Base-by-base conservation (phyloP, 164 flowering plant genomes). In the Nelumbo lutea region DNA sequence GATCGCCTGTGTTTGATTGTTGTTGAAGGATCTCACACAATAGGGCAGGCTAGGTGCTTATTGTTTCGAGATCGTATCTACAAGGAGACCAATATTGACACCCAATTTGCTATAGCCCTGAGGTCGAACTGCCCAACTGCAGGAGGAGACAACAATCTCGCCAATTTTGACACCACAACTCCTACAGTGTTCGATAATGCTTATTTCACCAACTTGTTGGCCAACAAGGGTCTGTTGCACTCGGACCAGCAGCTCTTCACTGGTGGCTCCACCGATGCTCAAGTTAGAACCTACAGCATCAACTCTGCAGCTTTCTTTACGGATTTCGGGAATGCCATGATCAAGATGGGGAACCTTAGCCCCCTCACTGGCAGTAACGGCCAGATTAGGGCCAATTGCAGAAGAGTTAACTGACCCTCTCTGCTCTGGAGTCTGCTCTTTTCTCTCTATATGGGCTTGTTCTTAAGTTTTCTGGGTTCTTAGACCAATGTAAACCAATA, bases 11-110 rank as follows among this genome's bases (percentile, higher is more conserved):
- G 27, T 27, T 27, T 27, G 27, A 27, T 27, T 27, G 27, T 27
- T 27, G 27, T 27, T 46, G 59, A 69, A 77, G 86, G 80, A 10
- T 44, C 73, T 5, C 83, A 80, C 61, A 79, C 85, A 38, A 78
- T 82, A 13, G 85, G 85, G 5, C 70, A 27, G 10, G 77, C 85
- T 10, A 59, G 78, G 43, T 82, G 85, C 76, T 67, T 59, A 13
- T 3, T 58, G 1, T 82, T 77, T 59, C 72, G 81, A 57, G 14
- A 14, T 50, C 78, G 62, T 1, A 72, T 79, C 42, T 76, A 76
- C 78, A 76, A 75, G 27, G 78, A 79, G 27, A 6, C 71, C 56
- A 70, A 74, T 51, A 71, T 79, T 13, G 79, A 75, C 40, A 8
- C 65, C 15, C 42, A 72, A 46, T 79, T 77, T 41, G 79, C 77